These are phyloP conservation scores for Gnaphalium uliginosum DNA, from an alignment of 129 eudicot species.

Conservation along the genomic window DNA sequence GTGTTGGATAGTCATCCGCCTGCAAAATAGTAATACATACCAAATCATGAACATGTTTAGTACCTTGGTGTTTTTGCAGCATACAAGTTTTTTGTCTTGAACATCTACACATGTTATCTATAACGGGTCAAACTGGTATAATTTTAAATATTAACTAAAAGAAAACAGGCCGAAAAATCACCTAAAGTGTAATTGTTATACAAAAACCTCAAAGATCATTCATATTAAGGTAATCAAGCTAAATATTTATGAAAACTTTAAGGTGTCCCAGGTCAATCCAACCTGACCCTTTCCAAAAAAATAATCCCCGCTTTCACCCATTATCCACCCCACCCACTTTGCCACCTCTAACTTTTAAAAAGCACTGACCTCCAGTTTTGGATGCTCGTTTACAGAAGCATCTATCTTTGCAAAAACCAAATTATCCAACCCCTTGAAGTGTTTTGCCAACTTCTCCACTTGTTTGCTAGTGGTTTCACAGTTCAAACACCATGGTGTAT, in stretches of 20 bases:
- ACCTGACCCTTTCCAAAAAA: background rate
- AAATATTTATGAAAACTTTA: background rate
- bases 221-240: background rate
- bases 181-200: background rate
- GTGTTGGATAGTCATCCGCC: conserved; percentile 75
- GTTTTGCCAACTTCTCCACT: conserved; percentile 61
- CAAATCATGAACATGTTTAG: background rate
- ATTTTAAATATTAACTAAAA: background rate
- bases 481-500: conserved; percentile 79
- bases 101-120: background rate
- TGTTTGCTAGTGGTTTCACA: conserved; percentile 87
- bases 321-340: background rate
- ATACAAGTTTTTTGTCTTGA: no score
- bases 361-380: conserved; percentile 33
- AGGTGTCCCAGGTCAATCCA: background rate
- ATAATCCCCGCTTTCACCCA: background rate
- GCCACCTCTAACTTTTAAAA: background rate
- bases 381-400: conserved; percentile 22
- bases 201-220: background rate
- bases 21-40: conserved; percentile 29
- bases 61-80: no score
- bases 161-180: background rate
- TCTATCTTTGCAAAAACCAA: conserved; percentile 67
- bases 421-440: conserved; percentile 59
- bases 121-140: background rate